Conservation (phyloP, 495 filamentous ascomycete species). For the Hypoxylon subgilvum region DNA sequence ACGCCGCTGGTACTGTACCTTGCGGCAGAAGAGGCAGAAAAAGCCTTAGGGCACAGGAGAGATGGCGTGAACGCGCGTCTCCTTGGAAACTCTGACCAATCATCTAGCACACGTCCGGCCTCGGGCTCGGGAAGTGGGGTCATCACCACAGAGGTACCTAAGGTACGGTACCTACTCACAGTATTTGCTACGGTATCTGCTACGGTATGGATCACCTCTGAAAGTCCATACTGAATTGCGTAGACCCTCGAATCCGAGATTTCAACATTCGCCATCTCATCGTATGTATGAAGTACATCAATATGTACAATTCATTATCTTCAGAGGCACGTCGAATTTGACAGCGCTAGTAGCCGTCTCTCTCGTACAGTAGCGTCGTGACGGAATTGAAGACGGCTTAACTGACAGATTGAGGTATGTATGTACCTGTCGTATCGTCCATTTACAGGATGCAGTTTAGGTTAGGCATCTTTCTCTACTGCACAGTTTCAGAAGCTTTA, state of each 20-base stretch:
- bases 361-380: too few relatives aligned
- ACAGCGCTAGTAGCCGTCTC: too few relatives aligned
- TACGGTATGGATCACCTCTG: background rate
- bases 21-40: conserved; percentile 37
- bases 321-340: too few relatives aligned
- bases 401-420: too few relatives aligned
- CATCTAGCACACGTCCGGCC: conserved; percentile 24
- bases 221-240: too few relatives aligned
- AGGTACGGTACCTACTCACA: too few relatives aligned
- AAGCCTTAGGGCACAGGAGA: conserved; percentile 33
- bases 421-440: too few relatives aligned
- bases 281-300: background rate
- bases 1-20: conserved; percentile 31
- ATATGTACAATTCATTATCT: too few relatives aligned
- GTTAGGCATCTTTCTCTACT: background rate
- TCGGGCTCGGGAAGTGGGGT: conserved; percentile 21
- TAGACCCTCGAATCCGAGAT: too few relatives aligned
- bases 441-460: too few relatives aligned
- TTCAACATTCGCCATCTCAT: background rate
- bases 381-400: too few relatives aligned
- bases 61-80: conserved; percentile 40
- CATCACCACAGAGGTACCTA: conserved; percentile 12
- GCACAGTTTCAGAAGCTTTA: background rate
- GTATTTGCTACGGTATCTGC: too few relatives aligned
- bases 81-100: conserved; percentile 16